Evolutionary conservation across 1,139 yeast genomes (phyloP).

Genomic region (Protomyces inouyei): DNA sequence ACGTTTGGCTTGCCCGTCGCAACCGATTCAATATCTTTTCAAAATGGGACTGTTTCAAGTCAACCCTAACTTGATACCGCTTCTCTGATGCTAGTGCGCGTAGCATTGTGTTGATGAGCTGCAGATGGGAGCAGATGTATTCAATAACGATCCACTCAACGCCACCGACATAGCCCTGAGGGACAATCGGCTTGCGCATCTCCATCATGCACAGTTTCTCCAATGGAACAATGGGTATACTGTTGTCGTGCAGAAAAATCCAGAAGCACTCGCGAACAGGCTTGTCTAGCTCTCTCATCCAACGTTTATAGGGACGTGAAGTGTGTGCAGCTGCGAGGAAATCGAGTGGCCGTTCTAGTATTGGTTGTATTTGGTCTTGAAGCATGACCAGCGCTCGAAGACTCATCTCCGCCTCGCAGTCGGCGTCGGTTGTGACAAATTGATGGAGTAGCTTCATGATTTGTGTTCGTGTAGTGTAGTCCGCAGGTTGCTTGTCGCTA

Average conservation of each 20-base stretch:
- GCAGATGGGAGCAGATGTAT: constrained; percentile 30
- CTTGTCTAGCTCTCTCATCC: constrained; percentile 30
- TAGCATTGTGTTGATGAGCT: constrained; percentile 29
- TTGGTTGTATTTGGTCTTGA: constrained; percentile 23
- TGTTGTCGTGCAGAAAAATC: constrained; percentile 29
- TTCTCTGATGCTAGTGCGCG: constrained; percentile 14
- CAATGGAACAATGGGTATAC: constrained; percentile 11
- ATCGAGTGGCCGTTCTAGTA: constrained; percentile 19
- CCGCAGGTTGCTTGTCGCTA: constrained; percentile 30
- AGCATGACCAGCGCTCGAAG: constrained; percentile 26
- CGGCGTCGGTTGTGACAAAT: neutral
- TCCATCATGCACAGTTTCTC: constrained; percentile 1
- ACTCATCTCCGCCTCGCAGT: constrained; percentile 1
- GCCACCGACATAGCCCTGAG: constrained; percentile 22
- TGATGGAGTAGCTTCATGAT: constrained; percentile 26
- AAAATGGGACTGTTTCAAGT: constrained; percentile 28
- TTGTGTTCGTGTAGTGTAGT: constrained; percentile 25
- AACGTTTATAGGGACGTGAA: constrained; percentile 30
- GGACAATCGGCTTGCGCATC: constrained; percentile 11
- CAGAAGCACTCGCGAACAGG: constrained; percentile 32
- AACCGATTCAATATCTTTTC: constrained; percentile 28
- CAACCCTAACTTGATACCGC: constrained; percentile 20
- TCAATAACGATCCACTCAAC: constrained; percentile 30
- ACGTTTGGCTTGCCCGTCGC: constrained; percentile 23
- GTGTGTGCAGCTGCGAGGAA: constrained; percentile 30